These are phyloP conservation scores for Shiraia bambusicola DNA, from an alignment of 2,329 filamentous ascomycete species.

Conservation along the genomic window DNA sequence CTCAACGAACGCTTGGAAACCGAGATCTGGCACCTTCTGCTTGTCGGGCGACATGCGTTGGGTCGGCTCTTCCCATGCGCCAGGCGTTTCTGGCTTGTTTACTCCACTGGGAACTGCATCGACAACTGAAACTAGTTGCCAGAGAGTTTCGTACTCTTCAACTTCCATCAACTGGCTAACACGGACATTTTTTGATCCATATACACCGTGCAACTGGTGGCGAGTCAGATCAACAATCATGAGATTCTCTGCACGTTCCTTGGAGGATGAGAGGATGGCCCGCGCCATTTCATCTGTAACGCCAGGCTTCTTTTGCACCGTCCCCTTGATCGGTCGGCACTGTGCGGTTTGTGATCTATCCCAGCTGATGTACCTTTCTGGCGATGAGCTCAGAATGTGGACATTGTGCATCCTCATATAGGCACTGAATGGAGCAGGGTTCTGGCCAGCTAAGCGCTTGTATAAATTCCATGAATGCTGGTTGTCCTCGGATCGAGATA, in stretches of 20 bases:
- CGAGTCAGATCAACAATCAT: slow-evolving; percentile 98
- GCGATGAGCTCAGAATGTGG: slow-evolving; percentile 79
- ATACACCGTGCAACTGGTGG: slow-evolving; percentile 86
- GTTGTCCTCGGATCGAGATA: slow-evolving; percentile 36
- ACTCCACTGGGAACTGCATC: slow-evolving; percentile 56
- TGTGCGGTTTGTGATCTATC: slow-evolving; percentile 62
- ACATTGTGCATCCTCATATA: slow-evolving; percentile 66
- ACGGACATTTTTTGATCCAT: slow-evolving; percentile 69
- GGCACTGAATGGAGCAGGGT: slow-evolving; percentile 83
- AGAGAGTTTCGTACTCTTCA: slow-evolving; percentile 89
- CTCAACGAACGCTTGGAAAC: slow-evolving; percentile 73
- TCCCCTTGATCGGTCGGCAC: slow-evolving; percentile 95
- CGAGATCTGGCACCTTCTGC: slow-evolving; percentile 47
- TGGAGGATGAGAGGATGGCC: slow-evolving; percentile 72
- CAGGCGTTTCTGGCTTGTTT: slow-evolving; percentile 28
- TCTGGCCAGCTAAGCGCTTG: slow-evolving; percentile 65
- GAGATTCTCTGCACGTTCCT: slow-evolving; percentile 92
- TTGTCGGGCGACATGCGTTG: slow-evolving; percentile 17
- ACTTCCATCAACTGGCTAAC: slow-evolving; percentile 81
- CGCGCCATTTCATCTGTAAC: slow-evolving; percentile 74
- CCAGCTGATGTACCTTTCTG: slow-evolving; percentile 83
- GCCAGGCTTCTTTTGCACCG: slow-evolving; percentile 73
- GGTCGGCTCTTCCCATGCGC: slow-evolving; percentile 35
- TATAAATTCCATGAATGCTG: slow-evolving; percentile 67
- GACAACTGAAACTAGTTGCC: slow-evolving; percentile 87